Evolutionary conservation across 2,329 filamentous ascomycete genomes (phyloP).

Genomic region (Berkeleyomyces rouxiae): DNA sequence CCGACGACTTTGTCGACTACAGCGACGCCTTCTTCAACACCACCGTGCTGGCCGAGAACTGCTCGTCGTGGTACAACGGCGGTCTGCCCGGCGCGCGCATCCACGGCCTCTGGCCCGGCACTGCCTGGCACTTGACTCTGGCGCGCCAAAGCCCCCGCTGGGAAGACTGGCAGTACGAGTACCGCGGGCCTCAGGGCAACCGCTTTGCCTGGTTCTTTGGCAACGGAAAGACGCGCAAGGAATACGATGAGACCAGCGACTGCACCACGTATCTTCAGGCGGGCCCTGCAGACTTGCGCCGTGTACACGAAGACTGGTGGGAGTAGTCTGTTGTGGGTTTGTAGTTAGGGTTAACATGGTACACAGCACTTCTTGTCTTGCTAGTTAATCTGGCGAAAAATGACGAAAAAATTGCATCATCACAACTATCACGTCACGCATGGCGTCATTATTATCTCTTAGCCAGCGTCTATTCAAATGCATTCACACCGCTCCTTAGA

Average conservation of each 20-base stretch:
- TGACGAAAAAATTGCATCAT: background rate
- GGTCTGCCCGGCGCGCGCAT: constrained; percentile 44
- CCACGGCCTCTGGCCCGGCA: constrained; percentile 54
- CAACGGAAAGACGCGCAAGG: constrained; percentile 47
- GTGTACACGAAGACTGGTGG: constrained; percentile 55
- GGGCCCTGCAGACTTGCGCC: constrained; percentile 39
- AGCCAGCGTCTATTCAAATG: no score
- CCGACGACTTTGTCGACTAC: constrained; percentile 48
- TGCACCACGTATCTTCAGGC: constrained; percentile 47
- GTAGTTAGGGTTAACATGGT: background rate
- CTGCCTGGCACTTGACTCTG: constrained; percentile 43
- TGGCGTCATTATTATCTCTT: background rate
- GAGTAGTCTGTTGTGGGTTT: background rate
- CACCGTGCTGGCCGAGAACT: constrained; percentile 43
- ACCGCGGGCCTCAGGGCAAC: constrained; percentile 28
- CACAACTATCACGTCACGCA: background rate
- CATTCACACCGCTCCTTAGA: background rate
- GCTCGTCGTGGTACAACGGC: constrained; percentile 58
- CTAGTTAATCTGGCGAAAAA: background rate
- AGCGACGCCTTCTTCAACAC: constrained; percentile 37
- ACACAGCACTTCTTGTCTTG: background rate
- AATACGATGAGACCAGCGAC: constrained; percentile 38
- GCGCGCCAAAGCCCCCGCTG: constrained; percentile 37
- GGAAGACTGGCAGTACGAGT: constrained; percentile 38
- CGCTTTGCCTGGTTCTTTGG: constrained; percentile 48